A percentile compares a stretch with the other conserved stretches of the same genome.
phyloP scores from a whole-genome alignment of 768 basidiomycete genomes.

The Russula abietina region DNA sequence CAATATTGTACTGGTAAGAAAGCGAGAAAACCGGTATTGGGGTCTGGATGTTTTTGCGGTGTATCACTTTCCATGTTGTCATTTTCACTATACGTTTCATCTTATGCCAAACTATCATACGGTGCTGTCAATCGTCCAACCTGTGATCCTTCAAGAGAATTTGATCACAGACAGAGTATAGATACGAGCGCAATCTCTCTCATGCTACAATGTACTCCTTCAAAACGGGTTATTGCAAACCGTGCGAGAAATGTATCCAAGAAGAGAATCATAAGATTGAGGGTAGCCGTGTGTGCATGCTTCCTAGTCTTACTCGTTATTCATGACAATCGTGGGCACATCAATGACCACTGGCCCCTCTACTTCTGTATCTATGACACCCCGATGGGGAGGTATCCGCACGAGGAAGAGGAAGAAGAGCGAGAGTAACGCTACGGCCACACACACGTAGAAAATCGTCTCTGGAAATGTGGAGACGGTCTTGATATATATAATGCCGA shows the following conservation, averaged over 20 bases:
- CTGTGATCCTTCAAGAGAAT: too few species aligned
- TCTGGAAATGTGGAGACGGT: slow-evolving; percentile 68
- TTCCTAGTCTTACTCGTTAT: background rate
- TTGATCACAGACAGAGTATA: too few species aligned
- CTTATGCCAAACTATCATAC: background rate
- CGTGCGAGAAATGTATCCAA: background rate
- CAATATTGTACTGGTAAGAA: background rate
- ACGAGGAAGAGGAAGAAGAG: slow-evolving; percentile 45
- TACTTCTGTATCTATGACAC: background rate
- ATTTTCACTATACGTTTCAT: background rate
- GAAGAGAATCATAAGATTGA: background rate
- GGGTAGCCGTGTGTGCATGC: background rate
- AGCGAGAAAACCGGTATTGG: too few species aligned
- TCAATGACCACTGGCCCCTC: background rate
- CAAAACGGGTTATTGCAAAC: background rate
- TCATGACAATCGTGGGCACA: background rate
- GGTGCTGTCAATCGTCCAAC: too few species aligned
- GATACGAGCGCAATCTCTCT: too few species aligned
- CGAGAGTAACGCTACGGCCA: slow-evolving; percentile 36
- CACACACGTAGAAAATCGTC: slow-evolving; percentile 59
- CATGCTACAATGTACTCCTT: background rate
- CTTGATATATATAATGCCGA: slow-evolving; percentile 61
- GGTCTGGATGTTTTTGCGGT: background rate
- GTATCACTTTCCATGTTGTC: background rate
- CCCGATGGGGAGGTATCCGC: slow-evolving; percentile 31